Conservation (phyloP, 139 green algal species). For the Chlorella sp. region DNA sequence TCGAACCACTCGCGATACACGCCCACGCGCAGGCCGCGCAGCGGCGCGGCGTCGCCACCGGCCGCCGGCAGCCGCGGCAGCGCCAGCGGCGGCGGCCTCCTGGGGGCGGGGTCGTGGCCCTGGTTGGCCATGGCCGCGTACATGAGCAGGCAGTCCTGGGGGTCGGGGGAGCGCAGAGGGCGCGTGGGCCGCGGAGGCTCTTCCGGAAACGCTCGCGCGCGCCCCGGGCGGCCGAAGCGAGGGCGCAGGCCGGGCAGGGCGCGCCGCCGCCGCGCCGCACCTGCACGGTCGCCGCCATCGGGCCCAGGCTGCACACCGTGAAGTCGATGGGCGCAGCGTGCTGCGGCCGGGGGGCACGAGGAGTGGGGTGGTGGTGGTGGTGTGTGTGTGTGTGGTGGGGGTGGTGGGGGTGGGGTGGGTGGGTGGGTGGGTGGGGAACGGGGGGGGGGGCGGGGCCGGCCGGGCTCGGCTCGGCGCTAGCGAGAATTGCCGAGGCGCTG, state of each 20-base stretch:
- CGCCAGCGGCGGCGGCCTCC: constrained; percentile 11
- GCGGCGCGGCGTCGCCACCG: constrained; percentile 3
- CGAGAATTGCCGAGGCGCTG: too few species aligned
- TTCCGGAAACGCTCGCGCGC: background rate
- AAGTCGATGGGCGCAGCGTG: constrained; percentile 21
- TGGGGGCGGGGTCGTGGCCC: background rate
- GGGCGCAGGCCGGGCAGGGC: background rate
- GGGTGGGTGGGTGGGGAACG: too few species aligned
- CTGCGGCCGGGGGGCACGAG: background rate
- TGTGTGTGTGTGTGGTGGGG: too few species aligned
- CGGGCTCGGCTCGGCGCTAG: too few species aligned
- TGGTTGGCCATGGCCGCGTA: constrained; percentile 56
- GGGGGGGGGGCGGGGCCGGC: too few species aligned
- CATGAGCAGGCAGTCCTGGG: constrained; percentile 47
- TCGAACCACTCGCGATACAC: constrained; percentile 70
- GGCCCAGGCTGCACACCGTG: constrained; percentile 43
- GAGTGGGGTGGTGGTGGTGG: too few species aligned
- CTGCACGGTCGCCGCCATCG: constrained; percentile 51
- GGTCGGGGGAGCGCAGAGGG: too few species aligned
- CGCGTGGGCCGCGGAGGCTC: too few species aligned
- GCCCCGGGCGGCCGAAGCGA: background rate
- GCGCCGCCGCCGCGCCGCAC: background rate
- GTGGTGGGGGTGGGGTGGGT: too few species aligned
- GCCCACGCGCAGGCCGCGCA: constrained; percentile 50
- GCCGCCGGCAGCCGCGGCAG: constrained; percentile 31